Conservation (phyloP, 306 rosid genomes). For the Macrotyloma uniflorum region DNA sequence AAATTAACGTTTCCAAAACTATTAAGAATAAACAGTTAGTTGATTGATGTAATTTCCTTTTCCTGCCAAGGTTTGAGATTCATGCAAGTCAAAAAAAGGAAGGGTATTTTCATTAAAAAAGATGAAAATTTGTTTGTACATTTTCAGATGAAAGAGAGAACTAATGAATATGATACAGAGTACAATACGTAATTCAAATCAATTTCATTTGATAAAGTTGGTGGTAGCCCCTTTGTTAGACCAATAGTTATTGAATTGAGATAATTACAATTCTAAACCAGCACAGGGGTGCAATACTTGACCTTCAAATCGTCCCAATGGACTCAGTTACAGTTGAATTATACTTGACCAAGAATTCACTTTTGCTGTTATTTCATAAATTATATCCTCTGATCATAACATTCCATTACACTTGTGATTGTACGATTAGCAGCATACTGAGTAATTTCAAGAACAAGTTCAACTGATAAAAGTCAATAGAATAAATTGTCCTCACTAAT, state of each 20-base stretch:
- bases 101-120: too few relatives aligned
- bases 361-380: not conserved
- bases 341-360: not conserved
- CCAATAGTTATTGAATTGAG: not conserved
- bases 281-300: not conserved
- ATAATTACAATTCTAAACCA: not conserved
- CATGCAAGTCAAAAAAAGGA: too few relatives aligned
- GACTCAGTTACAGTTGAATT: not conserved
- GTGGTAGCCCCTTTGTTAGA: not conserved
- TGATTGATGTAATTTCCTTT: slow-evolving; percentile 25
- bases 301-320: not conserved
- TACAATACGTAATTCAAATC: not conserved
- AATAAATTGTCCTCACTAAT: too few relatives aligned
- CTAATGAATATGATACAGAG: not conserved
- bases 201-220: not conserved
- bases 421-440: not conserved
- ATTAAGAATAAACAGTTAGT: not conserved
- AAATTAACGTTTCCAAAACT: not conserved
- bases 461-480: not conserved
- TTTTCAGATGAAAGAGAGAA: not conserved
- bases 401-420: not conserved
- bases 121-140: too few relatives aligned
- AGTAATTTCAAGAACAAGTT: not conserved
- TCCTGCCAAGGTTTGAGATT: too few relatives aligned
- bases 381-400: not conserved